Conservation (phyloP, 345 rosid genomes). For the Noccaea caerulescens region DNA sequence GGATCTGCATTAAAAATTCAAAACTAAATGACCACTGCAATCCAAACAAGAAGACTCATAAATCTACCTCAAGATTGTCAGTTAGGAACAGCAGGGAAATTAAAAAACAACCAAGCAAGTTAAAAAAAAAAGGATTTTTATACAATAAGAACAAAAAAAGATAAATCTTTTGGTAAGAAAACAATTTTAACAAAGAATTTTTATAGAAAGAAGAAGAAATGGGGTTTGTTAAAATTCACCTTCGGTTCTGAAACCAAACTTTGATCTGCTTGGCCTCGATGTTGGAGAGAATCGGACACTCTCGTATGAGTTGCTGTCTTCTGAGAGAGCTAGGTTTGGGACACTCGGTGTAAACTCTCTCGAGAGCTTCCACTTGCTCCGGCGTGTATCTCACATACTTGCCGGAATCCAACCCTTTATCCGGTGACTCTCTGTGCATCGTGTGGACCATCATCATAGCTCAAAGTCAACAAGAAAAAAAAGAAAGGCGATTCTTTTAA, state of each 20-base stretch:
- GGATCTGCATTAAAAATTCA: slow-evolving; percentile 31
- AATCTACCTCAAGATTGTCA: background rate
- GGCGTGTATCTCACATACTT: slow-evolving; percentile 49
- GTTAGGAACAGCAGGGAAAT: background rate
- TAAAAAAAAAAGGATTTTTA: background rate
- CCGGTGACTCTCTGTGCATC: slow-evolving; percentile 48
- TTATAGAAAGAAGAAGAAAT: background rate
- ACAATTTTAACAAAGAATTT: background rate
- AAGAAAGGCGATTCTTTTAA: background rate
- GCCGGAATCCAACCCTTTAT: slow-evolving; percentile 47
- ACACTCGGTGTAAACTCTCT: slow-evolving; percentile 48
- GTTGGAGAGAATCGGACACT: slow-evolving; percentile 48
- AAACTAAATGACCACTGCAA: slow-evolving; percentile 29
- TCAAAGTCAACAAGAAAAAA: background rate
- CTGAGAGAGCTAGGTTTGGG: slow-evolving; percentile 48
- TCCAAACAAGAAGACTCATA: slow-evolving; percentile 1
- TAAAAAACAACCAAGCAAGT: background rate
- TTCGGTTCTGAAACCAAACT: slow-evolving; percentile 52
- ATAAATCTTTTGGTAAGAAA: background rate
- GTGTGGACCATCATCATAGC: slow-evolving; percentile 47
- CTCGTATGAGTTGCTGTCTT: slow-evolving; percentile 47
- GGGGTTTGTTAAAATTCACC: slow-evolving; percentile 12
- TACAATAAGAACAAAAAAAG: background rate
- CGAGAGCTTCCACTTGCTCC: slow-evolving; percentile 49
- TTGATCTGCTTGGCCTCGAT: slow-evolving; percentile 49